Base-by-base conservation (phyloP, 2,329 filamentous ascomycete species). In the Fusarium sp. region DNA sequence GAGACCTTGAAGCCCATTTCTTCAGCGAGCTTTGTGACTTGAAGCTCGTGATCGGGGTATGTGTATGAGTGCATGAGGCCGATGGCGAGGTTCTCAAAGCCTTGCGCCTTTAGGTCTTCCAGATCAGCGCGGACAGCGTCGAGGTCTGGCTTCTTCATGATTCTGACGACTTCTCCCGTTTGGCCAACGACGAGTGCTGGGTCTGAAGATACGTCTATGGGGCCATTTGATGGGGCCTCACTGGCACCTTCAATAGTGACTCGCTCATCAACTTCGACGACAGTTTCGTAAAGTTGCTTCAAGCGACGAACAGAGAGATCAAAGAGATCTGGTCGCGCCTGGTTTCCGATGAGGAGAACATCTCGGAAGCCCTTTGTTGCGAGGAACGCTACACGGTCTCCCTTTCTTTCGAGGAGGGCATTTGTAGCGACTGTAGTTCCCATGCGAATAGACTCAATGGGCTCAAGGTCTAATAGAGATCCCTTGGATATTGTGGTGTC, bases 371-470 rank as follows among this genome's bases (percentile, higher is more conserved):
- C 91, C 57, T 88, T 89, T 3, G 90, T 93, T 1, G 91, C 89
- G 3, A 93, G 83, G 72, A 93, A 84, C 1, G 90, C 91, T 68
- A 91, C 90, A 38, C 85, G 85, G 71, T 92, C 90, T 24, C 92
- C 92, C 76, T 93, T 93, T 39, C 91, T 81, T 75, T 93, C 91
- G 3, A 93, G 80, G n/a, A 93, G 79, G 3, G 91, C 91, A 77
- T 93, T 93, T 1, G 91, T 93, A 3, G 91, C 91, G 4, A 93
- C 91, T 1, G 91, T 93, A 1, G 92, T 93, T n/a, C 92, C 91
- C 91, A 93, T 93, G 23, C 91, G 88, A 73, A 93, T 93, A 58
- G 88, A 91, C 75, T 92, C 89, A 37, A 83, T 77, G 13, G 77
- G 72, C 1, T 75, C 76, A 3, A 80, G 75, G 13, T 81, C 77